Base-by-base conservation (phyloP, 176 grass and related monocot genomes). In the Bolboschoenus planiculmis region DNA sequence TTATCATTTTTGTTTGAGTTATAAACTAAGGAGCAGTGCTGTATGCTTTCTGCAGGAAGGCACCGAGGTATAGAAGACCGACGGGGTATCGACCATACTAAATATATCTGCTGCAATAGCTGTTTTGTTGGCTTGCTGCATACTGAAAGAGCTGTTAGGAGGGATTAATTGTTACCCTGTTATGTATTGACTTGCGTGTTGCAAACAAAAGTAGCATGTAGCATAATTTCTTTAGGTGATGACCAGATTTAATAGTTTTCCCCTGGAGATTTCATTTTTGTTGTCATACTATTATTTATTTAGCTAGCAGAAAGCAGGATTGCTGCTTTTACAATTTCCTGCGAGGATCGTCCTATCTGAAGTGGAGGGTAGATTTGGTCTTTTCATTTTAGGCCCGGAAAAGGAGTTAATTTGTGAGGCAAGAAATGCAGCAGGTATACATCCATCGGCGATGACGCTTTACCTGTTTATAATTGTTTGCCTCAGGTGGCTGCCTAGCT, bases 11-110 rank as follows among this genome's bases (percentile, higher is more conserved):
- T 27, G 4, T 50, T 79, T n/a, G 33, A 80, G 80, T 27, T 33
- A 26, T 37, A 39, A 80, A 60, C 53, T 60, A 24, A 60, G 8
- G 23, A 31, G 64, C 33, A n/a, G 40, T 80, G 33, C 53, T 80
- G 20, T 80, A 23, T 80, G 35, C 29, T 60, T 78, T 85, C 5
- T 67, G 34, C 79, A 88, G 86, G 74, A 91, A 80, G 86, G 70
- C 80, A 44, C 88, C 88, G 36, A 90, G 88, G 78, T 93, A 88
- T 83, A 90, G 88, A 81, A 88, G 88, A 84, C 85, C 78, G 31
- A 55, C 54, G 66, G 58, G 77, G 42, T 93, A 85, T 76, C 83
- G 61, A 42, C 88, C 91, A 53, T 93, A 93, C 84, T 90, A 83
- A 90, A 79, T 70, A 73, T 77, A 55, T 83, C 64, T 29, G 26